Conservation (phyloP, 2,329 filamentous ascomycete genomes). For the Colletotrichum tropicale region DNA sequence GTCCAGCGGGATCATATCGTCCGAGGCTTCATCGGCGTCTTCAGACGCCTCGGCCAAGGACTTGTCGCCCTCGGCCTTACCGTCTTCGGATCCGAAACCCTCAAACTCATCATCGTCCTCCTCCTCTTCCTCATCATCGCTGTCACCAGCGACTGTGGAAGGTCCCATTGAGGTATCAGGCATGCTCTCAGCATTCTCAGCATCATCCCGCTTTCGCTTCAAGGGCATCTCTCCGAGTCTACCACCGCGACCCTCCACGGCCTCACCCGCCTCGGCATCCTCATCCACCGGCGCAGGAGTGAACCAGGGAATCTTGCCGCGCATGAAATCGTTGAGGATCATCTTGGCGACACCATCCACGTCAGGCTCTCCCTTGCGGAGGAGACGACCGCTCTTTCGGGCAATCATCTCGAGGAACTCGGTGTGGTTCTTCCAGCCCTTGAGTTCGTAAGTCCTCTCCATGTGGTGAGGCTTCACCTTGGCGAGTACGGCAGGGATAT, state of each 20-base stretch:
- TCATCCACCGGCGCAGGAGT: conserved; percentile 74
- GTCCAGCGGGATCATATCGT: conserved; percentile 18
- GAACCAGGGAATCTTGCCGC: conserved; percentile 97
- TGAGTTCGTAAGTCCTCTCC: conserved; percentile 90
- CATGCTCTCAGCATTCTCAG: conserved; percentile 46
- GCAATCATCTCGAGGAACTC: conserved; percentile 89
- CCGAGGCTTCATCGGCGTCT: conserved; percentile 6
- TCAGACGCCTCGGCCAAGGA: conserved; percentile 9
- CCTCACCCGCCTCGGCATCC: conserved; percentile 51
- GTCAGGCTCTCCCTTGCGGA: conserved; percentile 94
- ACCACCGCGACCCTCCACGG: conserved; percentile 75
- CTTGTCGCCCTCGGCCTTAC: conserved; percentile 35
- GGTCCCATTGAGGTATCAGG: conserved; percentile 37
- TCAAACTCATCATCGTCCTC: conserved; percentile 47
- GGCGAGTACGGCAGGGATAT: conserved; percentile 81
- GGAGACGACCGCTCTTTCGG: conserved; percentile 81
- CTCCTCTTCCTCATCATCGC: conserved; percentile 31
- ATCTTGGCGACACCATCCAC: conserved; percentile 95
- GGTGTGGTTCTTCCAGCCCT: conserved; percentile 75
- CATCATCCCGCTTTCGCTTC: conserved; percentile 72
- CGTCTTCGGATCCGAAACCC: conserved; percentile 50
- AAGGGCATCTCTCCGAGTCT: conserved; percentile 85
- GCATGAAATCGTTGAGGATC: conserved; percentile 93
- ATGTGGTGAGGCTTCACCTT: conserved; percentile 85
- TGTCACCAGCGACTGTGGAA: conserved; percentile 25